Conservation (phyloP, 441 rosid genomes). For the Pelargonium citronellum region DNA sequence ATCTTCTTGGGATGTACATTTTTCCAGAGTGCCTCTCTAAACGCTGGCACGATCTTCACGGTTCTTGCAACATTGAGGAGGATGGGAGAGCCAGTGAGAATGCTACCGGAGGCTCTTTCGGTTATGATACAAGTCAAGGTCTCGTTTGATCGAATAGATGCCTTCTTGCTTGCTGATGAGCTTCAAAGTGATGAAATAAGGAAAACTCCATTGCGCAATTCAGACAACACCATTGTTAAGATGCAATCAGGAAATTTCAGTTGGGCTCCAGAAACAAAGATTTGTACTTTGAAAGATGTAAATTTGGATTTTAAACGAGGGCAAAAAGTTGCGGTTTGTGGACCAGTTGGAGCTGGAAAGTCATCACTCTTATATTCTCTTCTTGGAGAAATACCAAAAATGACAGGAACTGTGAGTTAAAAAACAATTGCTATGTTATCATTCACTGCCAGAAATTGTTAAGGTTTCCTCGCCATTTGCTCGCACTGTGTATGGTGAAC, state of each 20-base stretch:
- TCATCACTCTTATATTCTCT: conserved; percentile 69
- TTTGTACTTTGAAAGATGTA: conserved; percentile 40
- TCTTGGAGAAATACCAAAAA: conserved; percentile 70
- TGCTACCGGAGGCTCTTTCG: conserved; percentile 78
- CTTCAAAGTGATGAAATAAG: conserved; percentile 35
- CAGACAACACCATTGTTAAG: conserved; percentile 32
- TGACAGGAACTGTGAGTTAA: conserved; percentile 63
- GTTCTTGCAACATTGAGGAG: conserved; percentile 67
- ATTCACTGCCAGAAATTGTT: too few relatives aligned
- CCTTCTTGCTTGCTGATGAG: conserved; percentile 64
- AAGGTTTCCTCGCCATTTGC: too few relatives aligned
- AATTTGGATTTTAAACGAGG: conserved; percentile 41
- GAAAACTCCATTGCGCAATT: conserved; percentile 21
- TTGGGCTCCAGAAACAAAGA: conserved; percentile 53
- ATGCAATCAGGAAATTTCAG: conserved; percentile 61
- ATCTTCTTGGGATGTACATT: conserved; percentile 63
- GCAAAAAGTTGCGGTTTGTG: conserved; percentile 72
- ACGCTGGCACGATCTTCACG: conserved; percentile 83
- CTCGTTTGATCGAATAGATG: conserved; percentile 62
- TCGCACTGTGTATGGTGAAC: too few relatives aligned
- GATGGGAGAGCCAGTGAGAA: conserved; percentile 74
- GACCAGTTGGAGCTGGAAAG: conserved; percentile 85
- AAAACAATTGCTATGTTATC: not conserved
- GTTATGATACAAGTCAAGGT: conserved; percentile 70
- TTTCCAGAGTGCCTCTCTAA: conserved; percentile 52